Base-by-base conservation (phyloP, 768 basidiomycete species). In the Suillus spraguei region DNA sequence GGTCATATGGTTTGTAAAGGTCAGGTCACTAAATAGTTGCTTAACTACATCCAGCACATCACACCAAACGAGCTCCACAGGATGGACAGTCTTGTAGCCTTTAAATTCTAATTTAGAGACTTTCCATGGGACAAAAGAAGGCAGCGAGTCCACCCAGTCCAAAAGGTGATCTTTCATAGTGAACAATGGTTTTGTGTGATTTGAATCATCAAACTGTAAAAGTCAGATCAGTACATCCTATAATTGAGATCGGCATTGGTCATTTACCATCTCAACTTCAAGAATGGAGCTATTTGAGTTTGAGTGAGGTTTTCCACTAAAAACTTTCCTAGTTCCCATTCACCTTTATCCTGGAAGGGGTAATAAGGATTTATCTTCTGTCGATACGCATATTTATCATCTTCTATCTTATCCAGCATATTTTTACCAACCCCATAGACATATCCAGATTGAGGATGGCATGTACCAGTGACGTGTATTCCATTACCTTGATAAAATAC, bases 281-380 rank as follows among this genome's bases (percentile, higher is more conserved):
- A 54, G 44, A 78, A 76, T 16, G 72, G 58, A 20, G 69, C 60
- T 0, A 76, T 70, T 24, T 68, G 64, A 1, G 67, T 64, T 69
- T 64, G 46, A 2, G 32, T 61, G 14, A 64, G 33, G 71, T 72
- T 47, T 70, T 74, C 52, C 47, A 28, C 61, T 39, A 42, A 67
- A 62, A 75, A 78, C 10, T 65, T 70, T 2, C 68, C 75, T 1
- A 78, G 39, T 60, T 77, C 71, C 76, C 77, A 79, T 63, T 80
- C 76, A 0, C 60, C 64, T 20, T 68, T 59, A 5, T 71, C 70
- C 10, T 67, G 60, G 60, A 78, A 80, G 36, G 77, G 79, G 59
- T 76, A 78, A 60, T 72, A 77, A 0, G 67, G 44, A 52, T 73
- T 74, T 61, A 22, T n/a, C 38, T 58, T 22, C 10, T 68, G 63